phyloP scores from a whole-genome alignment of 2,329 filamentous ascomycete species.

The Coleophoma cylindrospora region DNA sequence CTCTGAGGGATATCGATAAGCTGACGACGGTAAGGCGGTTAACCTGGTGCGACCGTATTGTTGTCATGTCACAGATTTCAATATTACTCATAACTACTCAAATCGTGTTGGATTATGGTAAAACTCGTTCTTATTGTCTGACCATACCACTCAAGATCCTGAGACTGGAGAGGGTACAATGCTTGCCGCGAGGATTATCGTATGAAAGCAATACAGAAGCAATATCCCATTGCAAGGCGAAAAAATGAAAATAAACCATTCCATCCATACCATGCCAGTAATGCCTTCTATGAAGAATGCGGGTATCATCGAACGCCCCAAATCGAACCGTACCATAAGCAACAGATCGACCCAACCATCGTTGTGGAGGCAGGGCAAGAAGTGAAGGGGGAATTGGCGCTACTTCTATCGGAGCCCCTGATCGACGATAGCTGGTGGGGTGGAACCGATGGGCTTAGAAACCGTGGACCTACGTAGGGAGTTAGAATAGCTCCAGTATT shows the following conservation, averaged over 20 bases:
- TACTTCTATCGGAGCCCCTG: conserved; percentile 26
- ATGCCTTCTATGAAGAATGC: conserved; percentile 26
- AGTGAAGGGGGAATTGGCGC: conserved; percentile 17
- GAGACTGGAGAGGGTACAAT: neutral
- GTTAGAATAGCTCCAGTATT: conserved; percentile 4
- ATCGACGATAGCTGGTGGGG: conserved; percentile 21
- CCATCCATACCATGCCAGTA: conserved; percentile 12
- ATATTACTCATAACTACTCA: too few species aligned
- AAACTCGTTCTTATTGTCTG: too few species aligned
- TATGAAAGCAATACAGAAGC: conserved; percentile 9
- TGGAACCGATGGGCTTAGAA: conserved; percentile 46
- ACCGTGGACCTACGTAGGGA: conserved; percentile 47
- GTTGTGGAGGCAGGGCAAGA: conserved; percentile 23
- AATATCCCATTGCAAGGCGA: neutral
- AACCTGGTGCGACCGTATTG: too few species aligned
- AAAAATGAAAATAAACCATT: neutral
- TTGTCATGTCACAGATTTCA: too few species aligned
- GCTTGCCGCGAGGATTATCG: conserved; percentile 5
- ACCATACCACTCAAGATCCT: too few species aligned
- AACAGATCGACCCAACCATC: conserved; percentile 21
- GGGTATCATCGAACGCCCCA: conserved; percentile 29
- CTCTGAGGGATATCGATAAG: too few species aligned
- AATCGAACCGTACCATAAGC: conserved; percentile 20
- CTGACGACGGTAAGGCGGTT: too few species aligned
- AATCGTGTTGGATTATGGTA: too few species aligned